Evolutionary conservation across 2,329 filamentous ascomycete genomes (phyloP).

Genomic region (Dryadomyces quercivorus): DNA sequence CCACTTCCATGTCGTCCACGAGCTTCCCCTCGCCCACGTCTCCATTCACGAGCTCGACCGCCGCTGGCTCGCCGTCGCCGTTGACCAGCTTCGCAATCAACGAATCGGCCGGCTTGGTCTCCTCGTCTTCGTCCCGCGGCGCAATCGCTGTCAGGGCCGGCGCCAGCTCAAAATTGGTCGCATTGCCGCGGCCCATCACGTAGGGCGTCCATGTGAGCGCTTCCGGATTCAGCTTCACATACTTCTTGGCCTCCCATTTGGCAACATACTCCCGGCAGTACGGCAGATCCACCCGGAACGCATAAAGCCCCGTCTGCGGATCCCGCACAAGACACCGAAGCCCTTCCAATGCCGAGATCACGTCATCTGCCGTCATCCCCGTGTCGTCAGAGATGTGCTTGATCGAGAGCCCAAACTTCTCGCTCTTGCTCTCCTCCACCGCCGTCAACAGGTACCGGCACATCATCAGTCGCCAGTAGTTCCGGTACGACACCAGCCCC

Average conservation of each 20-base stretch:
- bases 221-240: conserved; percentile 70
- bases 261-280: conserved; percentile 81
- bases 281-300: conserved; percentile 71
- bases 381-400: conserved; percentile 72
- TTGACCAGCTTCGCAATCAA: conserved; percentile 17
- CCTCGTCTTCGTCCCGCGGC: conserved; percentile 64
- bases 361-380: conserved; percentile 91
- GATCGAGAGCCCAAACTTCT: conserved; percentile 43
- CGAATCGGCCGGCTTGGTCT: conserved; percentile 22
- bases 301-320: conserved; percentile 77
- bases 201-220: conserved; percentile 92
- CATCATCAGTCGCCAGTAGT: conserved; percentile 87
- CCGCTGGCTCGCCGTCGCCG: conserved; percentile 14
- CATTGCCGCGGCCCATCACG: conserved; percentile 80
- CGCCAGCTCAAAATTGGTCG: conserved; percentile 71
- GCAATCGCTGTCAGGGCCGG: conserved; percentile 77
- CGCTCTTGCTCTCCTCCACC: conserved; percentile 23
- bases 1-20: conserved; percentile 8
- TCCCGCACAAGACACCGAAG: conserved; percentile 82
- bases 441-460: conserved; percentile 68
- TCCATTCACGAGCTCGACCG: neutral
- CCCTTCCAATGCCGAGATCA: conserved; percentile 85
- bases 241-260: conserved; percentile 81
- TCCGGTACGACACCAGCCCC: conserved; percentile 92
- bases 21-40: neutral